phyloP scores from a whole-genome alignment of 176 grass and related monocot species.

The Ensete ventricosum region DNA sequence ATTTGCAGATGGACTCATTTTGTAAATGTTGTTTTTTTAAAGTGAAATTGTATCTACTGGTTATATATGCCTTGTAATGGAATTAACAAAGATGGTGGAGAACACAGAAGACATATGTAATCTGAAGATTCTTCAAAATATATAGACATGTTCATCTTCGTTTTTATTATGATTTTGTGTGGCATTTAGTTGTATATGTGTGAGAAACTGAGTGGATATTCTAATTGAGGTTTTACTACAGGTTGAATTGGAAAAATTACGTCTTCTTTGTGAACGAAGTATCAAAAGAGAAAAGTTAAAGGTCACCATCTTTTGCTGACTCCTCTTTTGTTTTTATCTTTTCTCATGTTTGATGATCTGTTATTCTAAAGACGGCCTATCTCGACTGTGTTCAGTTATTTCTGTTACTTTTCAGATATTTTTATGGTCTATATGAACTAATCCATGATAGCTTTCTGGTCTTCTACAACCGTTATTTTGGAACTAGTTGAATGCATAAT shows the following conservation, averaged over 20 bases:
- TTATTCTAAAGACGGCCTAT: background rate
- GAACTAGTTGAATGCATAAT: too few species aligned
- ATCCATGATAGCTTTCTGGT: too few species aligned
- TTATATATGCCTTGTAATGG: background rate
- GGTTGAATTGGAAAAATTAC: slow-evolving; percentile 87
- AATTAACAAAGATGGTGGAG: background rate
- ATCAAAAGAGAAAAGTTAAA: slow-evolving; percentile 98
- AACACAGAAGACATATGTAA: background rate
- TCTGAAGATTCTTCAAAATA: background rate
- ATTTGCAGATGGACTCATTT: too few species aligned
- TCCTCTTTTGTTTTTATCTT: background rate
- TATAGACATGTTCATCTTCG: background rate
- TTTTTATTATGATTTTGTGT: background rate
- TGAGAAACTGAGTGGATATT: slow-evolving; percentile 6
- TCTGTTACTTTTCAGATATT: background rate
- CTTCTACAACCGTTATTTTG: too few species aligned
- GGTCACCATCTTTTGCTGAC: slow-evolving; percentile 22
- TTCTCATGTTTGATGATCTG: background rate
- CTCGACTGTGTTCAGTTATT: background rate
- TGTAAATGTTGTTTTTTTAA: background rate
- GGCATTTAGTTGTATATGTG: background rate
- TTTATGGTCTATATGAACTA: too few species aligned
- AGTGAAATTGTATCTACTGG: background rate
- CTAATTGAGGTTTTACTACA: slow-evolving; percentile 26
- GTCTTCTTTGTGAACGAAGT: slow-evolving; percentile 90